These are phyloP conservation scores for Herpetospermum pedunculosum DNA, from an alignment of 306 rosid species.

Conservation along the genomic window DNA sequence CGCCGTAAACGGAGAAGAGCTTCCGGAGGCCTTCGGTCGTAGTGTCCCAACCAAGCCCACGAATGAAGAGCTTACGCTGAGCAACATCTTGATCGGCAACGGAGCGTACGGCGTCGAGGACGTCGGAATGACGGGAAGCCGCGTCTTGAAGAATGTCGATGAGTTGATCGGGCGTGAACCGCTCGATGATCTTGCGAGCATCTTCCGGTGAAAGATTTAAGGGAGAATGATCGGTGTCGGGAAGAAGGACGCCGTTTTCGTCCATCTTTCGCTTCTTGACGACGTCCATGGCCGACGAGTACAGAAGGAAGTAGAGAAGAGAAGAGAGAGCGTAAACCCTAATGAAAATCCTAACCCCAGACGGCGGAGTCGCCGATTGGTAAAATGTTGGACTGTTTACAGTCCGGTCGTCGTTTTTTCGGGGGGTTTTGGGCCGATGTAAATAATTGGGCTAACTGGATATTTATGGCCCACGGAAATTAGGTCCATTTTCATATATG, in stretches of 20 bases:
- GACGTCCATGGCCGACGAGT: slow-evolving; percentile 38
- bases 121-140: slow-evolving; percentile 50
- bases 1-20: slow-evolving; percentile 77
- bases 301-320: not conserved
- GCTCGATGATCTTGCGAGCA: slow-evolving; percentile 67
- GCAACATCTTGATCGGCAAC: slow-evolving; percentile 57
- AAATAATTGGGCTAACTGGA: not conserved
- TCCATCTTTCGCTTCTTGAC: slow-evolving; percentile 78
- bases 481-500: not conserved
- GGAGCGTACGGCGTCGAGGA: slow-evolving; percentile 58
- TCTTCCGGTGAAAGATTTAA: slow-evolving; percentile 40
- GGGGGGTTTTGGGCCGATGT: not conserved
- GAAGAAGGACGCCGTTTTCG: slow-evolving; percentile 47
- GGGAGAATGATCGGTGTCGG: slow-evolving; percentile 9
- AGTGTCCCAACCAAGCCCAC: slow-evolving; percentile 96
- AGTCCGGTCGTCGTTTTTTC: not conserved
- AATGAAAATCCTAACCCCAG: not conserved
- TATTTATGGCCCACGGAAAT: not conserved
- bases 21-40: slow-evolving; percentile 77
- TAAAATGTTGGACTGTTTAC: not conserved
- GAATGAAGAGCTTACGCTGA: slow-evolving; percentile 82
- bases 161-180: slow-evolving; percentile 57
- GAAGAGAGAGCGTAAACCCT: not conserved
- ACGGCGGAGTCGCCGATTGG: not conserved
- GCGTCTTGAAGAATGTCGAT: slow-evolving; percentile 63